Percentiles rank a stretch among this genome's conserved stretches.
Conservation (phyloP, 108 stramenopile species). For the Nannochloropsis oceanica region DNA sequence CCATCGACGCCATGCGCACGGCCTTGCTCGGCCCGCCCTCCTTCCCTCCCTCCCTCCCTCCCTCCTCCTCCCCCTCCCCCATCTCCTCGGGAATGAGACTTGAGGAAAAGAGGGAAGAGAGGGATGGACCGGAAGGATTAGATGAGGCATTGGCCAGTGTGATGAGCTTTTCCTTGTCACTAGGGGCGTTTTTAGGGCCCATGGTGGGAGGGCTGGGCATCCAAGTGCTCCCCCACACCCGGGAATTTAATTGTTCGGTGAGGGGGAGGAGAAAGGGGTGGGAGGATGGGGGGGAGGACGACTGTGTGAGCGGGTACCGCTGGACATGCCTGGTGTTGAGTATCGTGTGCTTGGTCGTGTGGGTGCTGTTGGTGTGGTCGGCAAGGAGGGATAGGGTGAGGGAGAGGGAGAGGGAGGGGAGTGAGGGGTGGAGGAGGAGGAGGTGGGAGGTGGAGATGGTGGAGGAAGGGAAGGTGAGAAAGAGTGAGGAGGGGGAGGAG, state of each 20-base stretch:
- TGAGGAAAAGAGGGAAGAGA: too few species aligned
- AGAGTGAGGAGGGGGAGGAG: neutral
- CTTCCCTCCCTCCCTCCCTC: neutral
- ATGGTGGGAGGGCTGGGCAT: neutral
- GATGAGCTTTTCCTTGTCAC: neutral
- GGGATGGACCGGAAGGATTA: too few species aligned
- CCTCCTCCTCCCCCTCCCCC: too few species aligned
- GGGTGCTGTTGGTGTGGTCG: neutral
- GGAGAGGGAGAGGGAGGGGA: too few species aligned
- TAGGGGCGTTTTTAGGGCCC: neutral
- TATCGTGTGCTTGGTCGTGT: neutral
- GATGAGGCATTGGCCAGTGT: neutral
- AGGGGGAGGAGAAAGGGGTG: neutral
- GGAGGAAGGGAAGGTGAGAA: neutral
- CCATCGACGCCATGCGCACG: neutral
- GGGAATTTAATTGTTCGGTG: neutral
- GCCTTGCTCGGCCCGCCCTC: neutral
- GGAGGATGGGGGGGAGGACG: neutral
- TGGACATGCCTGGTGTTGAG: neutral
- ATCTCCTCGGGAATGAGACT: too few species aligned
- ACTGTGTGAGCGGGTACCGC: neutral
- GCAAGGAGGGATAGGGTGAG: too few species aligned
- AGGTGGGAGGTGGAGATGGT: neutral
- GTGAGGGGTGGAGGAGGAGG: too few species aligned
- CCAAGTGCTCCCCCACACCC: neutral